Base-by-base conservation (phyloP, 2,329 filamentous ascomycete genomes). In the Colletotrichum siamense region DNA sequence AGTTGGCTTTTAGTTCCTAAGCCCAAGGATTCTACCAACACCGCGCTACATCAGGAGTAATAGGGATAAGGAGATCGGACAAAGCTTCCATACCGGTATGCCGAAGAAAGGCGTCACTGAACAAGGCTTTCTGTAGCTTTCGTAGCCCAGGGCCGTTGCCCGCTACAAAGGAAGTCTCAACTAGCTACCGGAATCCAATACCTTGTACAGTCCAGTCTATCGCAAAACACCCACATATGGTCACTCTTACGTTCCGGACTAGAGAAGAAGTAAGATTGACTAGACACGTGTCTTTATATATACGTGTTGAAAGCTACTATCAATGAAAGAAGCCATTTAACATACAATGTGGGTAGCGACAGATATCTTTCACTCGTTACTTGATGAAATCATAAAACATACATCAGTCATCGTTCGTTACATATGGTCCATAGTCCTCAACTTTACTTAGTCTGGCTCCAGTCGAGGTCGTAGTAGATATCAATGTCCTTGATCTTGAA, bases 1-100 rank as follows among this genome's bases (percentile, higher is more conserved):
- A 85, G 83, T 12, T 91, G 89, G 89, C 74, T 88, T 15, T 79
- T 90, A 28, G 83, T 89, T 2, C 86, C 86, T 0, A 81, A 79
- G 36, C 83, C 84, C 0, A 86, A 86, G 73, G 78, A 82, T 8
- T 78, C 75, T 1, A 78, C 78, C 13, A 84, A 83, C 32, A 67
- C 79, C 2, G 79, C 80, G 1, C 70, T 86, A n/a, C 84, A 86
- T 34, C 81, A 80, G 18, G 85, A 86, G 63, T 86, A 81, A 16
- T n/a, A 22, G 12, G 18, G 18, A 24, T 1, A 49, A n/a, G 3
- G 0, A 12, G 18, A 12, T 44, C 9, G 5, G 16, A 9, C 5
- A 18, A 44, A 10, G 16, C 1, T 44, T 10, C 16, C 0, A 12
- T 6, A 12, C 2, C 9, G 16, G 9, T 12, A 2, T 9, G 18